These are phyloP conservation scores for Suhomyces sp. DNA, from an alignment of 805 yeast species.

Conservation along the genomic window DNA sequence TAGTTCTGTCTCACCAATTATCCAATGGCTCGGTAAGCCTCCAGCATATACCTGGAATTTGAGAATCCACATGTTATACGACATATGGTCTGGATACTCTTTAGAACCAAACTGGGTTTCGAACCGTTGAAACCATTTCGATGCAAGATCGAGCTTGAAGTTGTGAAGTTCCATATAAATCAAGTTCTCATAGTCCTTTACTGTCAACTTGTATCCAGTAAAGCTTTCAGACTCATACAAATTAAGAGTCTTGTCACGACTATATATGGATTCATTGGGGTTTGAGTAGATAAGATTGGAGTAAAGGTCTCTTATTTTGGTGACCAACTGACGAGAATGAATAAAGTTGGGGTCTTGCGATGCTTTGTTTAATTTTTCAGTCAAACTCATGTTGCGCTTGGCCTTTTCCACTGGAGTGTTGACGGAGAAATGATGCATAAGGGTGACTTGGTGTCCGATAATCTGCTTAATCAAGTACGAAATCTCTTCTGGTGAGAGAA, in stretches of 20 bases:
- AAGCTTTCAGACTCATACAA: slow-evolving; percentile 13
- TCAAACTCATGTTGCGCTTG: slow-evolving; percentile 2
- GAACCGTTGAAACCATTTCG: slow-evolving; percentile 37
- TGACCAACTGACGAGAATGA: slow-evolving; percentile 13
- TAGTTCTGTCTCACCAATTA: slow-evolving; percentile 18
- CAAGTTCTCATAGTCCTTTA: slow-evolving; percentile 38
- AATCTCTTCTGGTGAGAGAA: slow-evolving; percentile 17
- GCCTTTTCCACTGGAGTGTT: slow-evolving; percentile 6
- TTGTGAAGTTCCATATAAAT: slow-evolving; percentile 33
- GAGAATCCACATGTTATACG: slow-evolving; percentile 34
- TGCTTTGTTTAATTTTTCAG: slow-evolving; percentile 4
- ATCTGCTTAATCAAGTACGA: slow-evolving; percentile 17
- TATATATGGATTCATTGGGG: slow-evolving; percentile 18
- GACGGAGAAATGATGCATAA: slow-evolving; percentile 11
- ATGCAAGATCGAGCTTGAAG: slow-evolving; percentile 38
- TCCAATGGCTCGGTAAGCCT: slow-evolving; percentile 35
- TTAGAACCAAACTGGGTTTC: slow-evolving; percentile 21
- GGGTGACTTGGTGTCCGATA: slow-evolving; percentile 17
- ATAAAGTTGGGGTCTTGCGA: slow-evolving; percentile 5
- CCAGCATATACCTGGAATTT: slow-evolving; percentile 31
- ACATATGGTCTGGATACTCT: slow-evolving; percentile 20
- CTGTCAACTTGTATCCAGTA: slow-evolving; percentile 15
- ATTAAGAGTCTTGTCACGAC: slow-evolving; percentile 12
- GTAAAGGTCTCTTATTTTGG: slow-evolving; percentile 24
- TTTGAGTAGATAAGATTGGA: slow-evolving; percentile 20